Evolutionary conservation across 345 rosid genomes (phyloP), one percentile per base, ranked within the genome.

Genomic region (Populus alba): DNA sequence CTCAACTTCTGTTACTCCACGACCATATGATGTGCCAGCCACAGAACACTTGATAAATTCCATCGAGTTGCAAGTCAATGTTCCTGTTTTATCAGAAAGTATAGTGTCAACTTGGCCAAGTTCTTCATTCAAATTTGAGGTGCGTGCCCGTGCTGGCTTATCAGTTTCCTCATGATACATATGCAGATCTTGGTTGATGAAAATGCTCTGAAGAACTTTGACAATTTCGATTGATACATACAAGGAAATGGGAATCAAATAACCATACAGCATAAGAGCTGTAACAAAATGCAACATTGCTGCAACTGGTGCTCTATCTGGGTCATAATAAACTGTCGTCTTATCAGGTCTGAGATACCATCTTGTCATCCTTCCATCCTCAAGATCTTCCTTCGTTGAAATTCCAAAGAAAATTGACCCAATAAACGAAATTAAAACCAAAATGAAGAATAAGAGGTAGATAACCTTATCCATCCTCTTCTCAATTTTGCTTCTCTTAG

Each of bases 71-170:
- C 99, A 93, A 18, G 99, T 95, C 90, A 95, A 82, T 13, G 99
- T 95, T 49, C 99, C 99, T 5, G 99, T 95, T 83, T 95, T 95
- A 82, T 95, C 99, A 0, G 98, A 95, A 49, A 95, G 89, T 57
- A 95, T 85, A 18, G 99, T 95, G 57, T 92, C 97, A 8, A 95
- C 99, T 83, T 93, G 97, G 22, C 99, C 99, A 1, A 95, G 99
- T 86, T 95, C 99, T 89, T 95, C 99, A 20, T 95, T 95, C 79
- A 95, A 88, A 86, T 95, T 95, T n/a, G 99, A 95, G 22, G 98
- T 95, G 45, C 98, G 91, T 13, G 99, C 99, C 53, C 81, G 86
- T 7, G 99, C 99, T 3, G 99, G 99, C 81, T 88, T 90, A 84
- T 95, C 97, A 0, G 90, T 81, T 80, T 93, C 98, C 77, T 92